Evolutionary conservation across 352 stramenopile species (phyloP).

Genomic region (Halophytophthora batemanensis): DNA sequence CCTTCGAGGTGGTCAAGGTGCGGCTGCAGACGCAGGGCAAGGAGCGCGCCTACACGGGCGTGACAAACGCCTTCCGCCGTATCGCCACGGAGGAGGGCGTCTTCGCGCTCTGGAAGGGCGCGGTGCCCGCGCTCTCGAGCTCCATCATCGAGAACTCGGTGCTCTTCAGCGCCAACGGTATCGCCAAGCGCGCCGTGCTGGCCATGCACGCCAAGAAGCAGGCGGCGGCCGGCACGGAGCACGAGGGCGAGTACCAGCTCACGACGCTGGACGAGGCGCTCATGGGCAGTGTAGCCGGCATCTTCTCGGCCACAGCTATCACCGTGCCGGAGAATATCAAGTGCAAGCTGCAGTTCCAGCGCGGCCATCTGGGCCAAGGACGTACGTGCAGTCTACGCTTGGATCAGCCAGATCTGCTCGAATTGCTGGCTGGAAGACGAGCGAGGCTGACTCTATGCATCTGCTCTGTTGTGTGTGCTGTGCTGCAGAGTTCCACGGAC

Average conservation of each 20-base stretch:
- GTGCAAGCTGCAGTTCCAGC: constrained; percentile 79
- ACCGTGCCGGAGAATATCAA: constrained; percentile 87
- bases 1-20: constrained; percentile 88
- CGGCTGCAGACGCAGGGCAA: constrained; percentile 76
- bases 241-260: constrained; percentile 53
- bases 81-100: constrained; percentile 75
- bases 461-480: no score
- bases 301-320: constrained; percentile 88
- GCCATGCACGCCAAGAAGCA: constrained; percentile 48
- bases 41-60: constrained; percentile 54
- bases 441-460: no score
- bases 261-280: constrained; percentile 81
- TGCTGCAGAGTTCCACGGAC: constrained; percentile 52
- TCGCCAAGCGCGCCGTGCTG: constrained; percentile 66
- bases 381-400: constrained; percentile 21
- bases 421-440: background rate
- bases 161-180: constrained; percentile 85
- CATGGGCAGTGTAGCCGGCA: constrained; percentile 72
- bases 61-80: constrained; percentile 62
- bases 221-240: constrained; percentile 23
- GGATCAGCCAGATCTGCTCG: no score
- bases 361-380: constrained; percentile 56
- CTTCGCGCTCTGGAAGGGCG: constrained; percentile 85
- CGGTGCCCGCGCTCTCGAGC: constrained; percentile 79
- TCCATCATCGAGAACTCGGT: constrained; percentile 90